Evolutionary conservation across 225 moss, liverwort and hornwort genomes (phyloP), one percentile per base, ranked within the genome.

Genomic region (Neckera pumila): DNA sequence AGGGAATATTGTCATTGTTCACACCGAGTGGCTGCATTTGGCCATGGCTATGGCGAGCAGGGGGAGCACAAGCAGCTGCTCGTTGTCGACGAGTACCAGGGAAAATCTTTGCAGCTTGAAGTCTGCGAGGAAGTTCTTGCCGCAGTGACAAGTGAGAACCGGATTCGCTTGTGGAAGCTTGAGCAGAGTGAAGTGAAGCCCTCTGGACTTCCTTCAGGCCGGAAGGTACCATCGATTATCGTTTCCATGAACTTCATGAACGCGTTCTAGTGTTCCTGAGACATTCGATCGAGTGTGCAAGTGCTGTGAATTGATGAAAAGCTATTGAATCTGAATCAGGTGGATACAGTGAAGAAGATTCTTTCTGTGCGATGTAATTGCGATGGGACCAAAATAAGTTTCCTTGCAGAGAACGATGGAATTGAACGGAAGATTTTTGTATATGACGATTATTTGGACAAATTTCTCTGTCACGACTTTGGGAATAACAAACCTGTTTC

Each of bases 341-440:
- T 93, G 83, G 93, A 93, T 66, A 82, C 86, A 78, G 85, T 89
- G 53, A 90, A 89, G 76, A 94, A 89, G 72, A 83, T 97, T 88
- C 87, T 83, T 42, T 94, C 94, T 36, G 60, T 99, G 61, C 93
- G 92, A 43, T 96, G 96, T 87, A 99, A 94, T 80, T 89, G 92
- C 62, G 95, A 96, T 89, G 94, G 97, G 79, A 95, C 92, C 64
- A 95, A 95, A 88, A 80, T 97, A 51, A 97, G 99, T 89, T 96
- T 99, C 80, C 90, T 93, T 79, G 89, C 91, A 63, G 93, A 92
- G 78, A 61, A 73, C 28, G 78, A 86, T 47, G 92, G 85, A 80
- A 69, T 81, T 43, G 90, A 92, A 66, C 77, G 81, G 17, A 90
- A 86, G 73, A 78, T 99, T 56, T 95, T 90, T 86, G 91, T 99